phyloP scores from a whole-genome alignment of 2,329 filamentous ascomycete species.

The Ceratocystiopsis sp. region DNA sequence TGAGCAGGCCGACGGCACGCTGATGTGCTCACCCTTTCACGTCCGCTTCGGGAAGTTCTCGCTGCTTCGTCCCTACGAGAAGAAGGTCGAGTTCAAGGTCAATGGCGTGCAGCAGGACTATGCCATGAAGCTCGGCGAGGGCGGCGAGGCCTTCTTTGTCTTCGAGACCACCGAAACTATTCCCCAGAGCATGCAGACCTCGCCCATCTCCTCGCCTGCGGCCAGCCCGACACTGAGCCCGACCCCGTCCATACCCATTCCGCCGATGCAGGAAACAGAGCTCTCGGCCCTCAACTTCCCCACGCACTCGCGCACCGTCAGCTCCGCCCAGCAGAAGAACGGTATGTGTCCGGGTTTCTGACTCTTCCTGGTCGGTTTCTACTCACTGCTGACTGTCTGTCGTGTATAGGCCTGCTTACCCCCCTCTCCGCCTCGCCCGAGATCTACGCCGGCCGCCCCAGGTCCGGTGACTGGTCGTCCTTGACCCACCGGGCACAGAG shows the following conservation, averaged over 20 bases:
- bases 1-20: conserved; percentile 77
- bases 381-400: no score
- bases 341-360: conserved; percentile 11
- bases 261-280: conserved; percentile 34
- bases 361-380: no score
- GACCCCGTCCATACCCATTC: conserved; percentile 18
- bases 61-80: conserved; percentile 82
- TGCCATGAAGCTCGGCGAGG: conserved; percentile 96
- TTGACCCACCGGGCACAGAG: conserved; percentile 29
- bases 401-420: conserved; percentile 27
- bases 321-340: conserved; percentile 20
- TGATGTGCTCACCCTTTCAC: conserved; percentile 92
- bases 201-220: conserved; percentile 79
- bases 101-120: conserved; percentile 85
- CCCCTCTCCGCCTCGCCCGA: conserved; percentile 37
- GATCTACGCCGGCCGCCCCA: conserved; percentile 25
- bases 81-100: conserved; percentile 96
- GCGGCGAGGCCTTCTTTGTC: conserved; percentile 95
- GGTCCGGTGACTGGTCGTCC: conserved; percentile 34
- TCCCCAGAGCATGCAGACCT: conserved; percentile 86
- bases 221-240: conserved; percentile 56
- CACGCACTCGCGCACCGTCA: conserved; percentile 19
- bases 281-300: conserved; percentile 28
- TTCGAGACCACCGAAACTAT: conserved; percentile 90
- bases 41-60: conserved; percentile 99